Evolutionary conservation across 2,329 filamentous ascomycete species (phyloP).

Genomic region (Curvularia hawaiiensis): DNA sequence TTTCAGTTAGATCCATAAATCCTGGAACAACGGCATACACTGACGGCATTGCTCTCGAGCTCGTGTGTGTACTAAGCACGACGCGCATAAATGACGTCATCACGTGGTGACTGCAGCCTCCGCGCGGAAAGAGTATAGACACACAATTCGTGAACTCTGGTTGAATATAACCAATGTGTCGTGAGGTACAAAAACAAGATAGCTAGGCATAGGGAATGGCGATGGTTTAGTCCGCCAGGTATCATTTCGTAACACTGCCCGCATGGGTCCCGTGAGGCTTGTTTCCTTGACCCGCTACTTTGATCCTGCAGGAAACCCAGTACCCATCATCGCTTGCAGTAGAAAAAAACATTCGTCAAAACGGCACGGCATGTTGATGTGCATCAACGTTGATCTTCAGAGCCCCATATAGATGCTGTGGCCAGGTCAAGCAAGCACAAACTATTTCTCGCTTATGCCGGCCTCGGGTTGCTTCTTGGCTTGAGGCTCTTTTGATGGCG

Average conservation of each 20-base stretch:
- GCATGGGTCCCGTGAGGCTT: conserved; percentile 26
- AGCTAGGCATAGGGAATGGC: conserved; percentile 30
- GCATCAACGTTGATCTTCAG: conserved; percentile 1
- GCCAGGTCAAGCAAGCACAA: conserved; percentile 14
- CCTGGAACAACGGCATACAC: not conserved
- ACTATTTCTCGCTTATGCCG: conserved; percentile 30
- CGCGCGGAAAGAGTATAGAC: not conserved
- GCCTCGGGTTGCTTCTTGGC: conserved; percentile 26
- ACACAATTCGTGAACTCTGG: not conserved
- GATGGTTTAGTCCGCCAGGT: conserved; percentile 43
- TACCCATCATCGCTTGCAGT: conserved; percentile 19
- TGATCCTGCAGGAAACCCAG: conserved; percentile 26
- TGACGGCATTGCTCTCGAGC: not conserved
- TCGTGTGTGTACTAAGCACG: not conserved
- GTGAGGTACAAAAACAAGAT: conserved; percentile 18
- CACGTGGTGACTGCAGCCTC: not conserved
- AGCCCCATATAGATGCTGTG: conserved; percentile 1
- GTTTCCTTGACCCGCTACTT: conserved; percentile 30
- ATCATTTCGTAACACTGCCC: conserved; percentile 43
- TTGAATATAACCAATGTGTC: conserved; percentile 8
- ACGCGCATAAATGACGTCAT: conserved; percentile 6
- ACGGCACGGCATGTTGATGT: conserved; percentile 19
- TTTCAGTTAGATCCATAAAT: not conserved
- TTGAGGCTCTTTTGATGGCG: conserved; percentile 20
- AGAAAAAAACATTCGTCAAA: conserved; percentile 21